Evolutionary conservation across 2,329 filamentous ascomycete species (phyloP), one percentile per base, ranked within the genome.

Genomic region (Microcyclosporella mali): DNA sequence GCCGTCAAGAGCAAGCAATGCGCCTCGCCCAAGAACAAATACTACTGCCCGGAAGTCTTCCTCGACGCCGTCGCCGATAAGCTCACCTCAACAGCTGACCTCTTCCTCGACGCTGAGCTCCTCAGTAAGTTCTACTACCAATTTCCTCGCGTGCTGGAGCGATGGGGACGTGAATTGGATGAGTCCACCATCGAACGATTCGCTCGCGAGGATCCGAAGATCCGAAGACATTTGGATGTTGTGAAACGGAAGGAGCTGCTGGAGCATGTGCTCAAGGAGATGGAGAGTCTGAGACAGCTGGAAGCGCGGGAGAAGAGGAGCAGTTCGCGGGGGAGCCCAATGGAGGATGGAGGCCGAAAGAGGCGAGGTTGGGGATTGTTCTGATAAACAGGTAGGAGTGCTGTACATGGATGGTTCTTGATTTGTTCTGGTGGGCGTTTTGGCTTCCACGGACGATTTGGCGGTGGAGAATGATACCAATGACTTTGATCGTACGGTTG

Each of bases 41-140:
- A 97, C 69, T 81, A 92, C 69, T 98, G 92, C 61, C 92, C 92
- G 0, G 92, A 98, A 63, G 79, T 98, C 12, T 98, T 98, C 71
- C 79, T 98, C n/a, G 89, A 98, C 59, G 88, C 94, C 2, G 92
- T 95, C 2, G 89, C 92, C 1, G 87, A 89, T 55, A 97, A 97
- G 67, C 78, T 98, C 37, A 94, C 90, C 2, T 84, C 88, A 1
- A 98, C 92, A 0, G 90, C 92, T 2, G 92, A 98, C 7, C 79
- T 98, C 0, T 98, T 98, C 73, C 77, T 98, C 21, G 95, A 98
- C 59, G 92, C 97, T 9, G 94, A 98, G 69, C 77, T 98, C 15
- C 78, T 98, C 14, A 90, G 86, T 2, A 94, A 98, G 61, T 98
- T 97, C 64, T 95, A 95, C 70, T 95, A 95, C 69, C 88, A 74